A percentile compares a stretch with the other conserved stretches of the same genome.
Evolutionary conservation across 371 early-diverging fungal genomes (phyloP).

Genomic region (Coemansia sp.): DNA sequence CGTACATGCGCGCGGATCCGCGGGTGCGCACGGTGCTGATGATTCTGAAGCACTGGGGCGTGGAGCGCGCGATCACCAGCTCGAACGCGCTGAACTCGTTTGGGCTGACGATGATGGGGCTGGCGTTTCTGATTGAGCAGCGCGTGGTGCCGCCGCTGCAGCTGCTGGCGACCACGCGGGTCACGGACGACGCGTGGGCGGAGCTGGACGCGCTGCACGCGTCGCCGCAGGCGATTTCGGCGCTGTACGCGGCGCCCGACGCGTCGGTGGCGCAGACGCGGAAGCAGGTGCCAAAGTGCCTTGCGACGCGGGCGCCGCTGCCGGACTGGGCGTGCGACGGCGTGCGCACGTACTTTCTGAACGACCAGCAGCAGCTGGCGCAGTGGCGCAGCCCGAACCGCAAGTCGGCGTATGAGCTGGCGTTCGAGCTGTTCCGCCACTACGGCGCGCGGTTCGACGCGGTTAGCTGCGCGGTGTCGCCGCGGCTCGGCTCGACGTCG

Average conservation of each 20-base stretch:
- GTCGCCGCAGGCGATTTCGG: neutral
- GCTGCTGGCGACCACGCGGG: slow-evolving; percentile 13
- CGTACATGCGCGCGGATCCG: slow-evolving; percentile 75
- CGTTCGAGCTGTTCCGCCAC: slow-evolving; percentile 25
- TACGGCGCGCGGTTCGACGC: slow-evolving; percentile 39
- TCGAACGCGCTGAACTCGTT: slow-evolving; percentile 33
- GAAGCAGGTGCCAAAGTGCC: neutral
- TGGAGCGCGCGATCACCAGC: slow-evolving; percentile 69
- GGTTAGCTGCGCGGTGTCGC: slow-evolving; percentile 20
- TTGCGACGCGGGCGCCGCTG: slow-evolving; percentile 8
- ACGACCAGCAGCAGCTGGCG: neutral
- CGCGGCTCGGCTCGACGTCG: slow-evolving; percentile 22
- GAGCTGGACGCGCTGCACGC: slow-evolving; percentile 4
- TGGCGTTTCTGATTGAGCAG: slow-evolving; percentile 30
- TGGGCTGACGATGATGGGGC: slow-evolving; percentile 36
- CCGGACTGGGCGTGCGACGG: slow-evolving; percentile 15
- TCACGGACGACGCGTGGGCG: slow-evolving; percentile 8
- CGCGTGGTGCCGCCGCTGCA: slow-evolving; percentile 44
- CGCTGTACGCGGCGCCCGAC: slow-evolving; percentile 2
- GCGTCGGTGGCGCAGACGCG: neutral
- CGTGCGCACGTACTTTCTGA: slow-evolving; percentile 8
- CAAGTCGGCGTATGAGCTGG: slow-evolving; percentile 9
- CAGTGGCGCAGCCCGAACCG: slow-evolving; percentile 33
- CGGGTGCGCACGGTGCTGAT: slow-evolving; percentile 75
- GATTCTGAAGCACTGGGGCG: slow-evolving; percentile 82